phyloP scores from a whole-genome alignment of 1,284 basidiomycete genomes.

The Omphalotus olearius region DNA sequence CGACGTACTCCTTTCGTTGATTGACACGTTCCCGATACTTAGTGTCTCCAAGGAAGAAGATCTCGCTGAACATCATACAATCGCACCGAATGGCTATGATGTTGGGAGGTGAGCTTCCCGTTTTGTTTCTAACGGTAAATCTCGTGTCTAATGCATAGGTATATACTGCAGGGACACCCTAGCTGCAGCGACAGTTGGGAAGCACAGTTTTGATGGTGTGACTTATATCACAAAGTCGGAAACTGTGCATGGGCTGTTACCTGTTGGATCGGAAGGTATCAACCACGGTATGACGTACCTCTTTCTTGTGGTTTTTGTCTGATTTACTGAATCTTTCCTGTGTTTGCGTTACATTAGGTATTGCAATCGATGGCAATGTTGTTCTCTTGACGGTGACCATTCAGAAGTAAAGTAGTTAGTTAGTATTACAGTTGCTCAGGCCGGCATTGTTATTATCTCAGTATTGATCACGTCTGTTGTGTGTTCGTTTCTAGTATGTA shows the following conservation, averaged over 20 bases:
- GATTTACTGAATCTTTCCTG: not conserved
- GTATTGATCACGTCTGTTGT: too few relatives aligned
- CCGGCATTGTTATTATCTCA: too few relatives aligned
- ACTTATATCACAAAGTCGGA: constrained; percentile 38
- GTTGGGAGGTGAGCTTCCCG: constrained; percentile 34
- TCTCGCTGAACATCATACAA: constrained; percentile 36
- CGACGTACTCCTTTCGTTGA: not conserved
- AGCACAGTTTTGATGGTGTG: constrained; percentile 30
- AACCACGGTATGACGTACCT: constrained; percentile 34
- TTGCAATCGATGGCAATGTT: constrained; percentile 24
- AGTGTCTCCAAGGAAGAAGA: constrained; percentile 50
- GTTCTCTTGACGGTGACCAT: constrained; percentile 20
- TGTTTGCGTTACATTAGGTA: too few relatives aligned
- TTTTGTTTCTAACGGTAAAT: constrained; percentile 2
- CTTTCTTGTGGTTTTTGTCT: constrained; percentile 21
- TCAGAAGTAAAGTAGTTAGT: not conserved
- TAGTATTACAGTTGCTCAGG: too few relatives aligned
- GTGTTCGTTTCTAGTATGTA: too few relatives aligned
- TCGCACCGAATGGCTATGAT: constrained; percentile 50
- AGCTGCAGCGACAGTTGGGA: constrained; percentile 31
- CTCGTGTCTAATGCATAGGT: too few relatives aligned
- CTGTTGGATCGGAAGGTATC: constrained; percentile 36
- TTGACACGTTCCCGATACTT: not conserved
- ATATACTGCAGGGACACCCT: constrained; percentile 18
- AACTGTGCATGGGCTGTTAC: constrained; percentile 36